phyloP scores from a whole-genome alignment of 1,284 basidiomycete species.

The Cystobasidium pallidum region DNA sequence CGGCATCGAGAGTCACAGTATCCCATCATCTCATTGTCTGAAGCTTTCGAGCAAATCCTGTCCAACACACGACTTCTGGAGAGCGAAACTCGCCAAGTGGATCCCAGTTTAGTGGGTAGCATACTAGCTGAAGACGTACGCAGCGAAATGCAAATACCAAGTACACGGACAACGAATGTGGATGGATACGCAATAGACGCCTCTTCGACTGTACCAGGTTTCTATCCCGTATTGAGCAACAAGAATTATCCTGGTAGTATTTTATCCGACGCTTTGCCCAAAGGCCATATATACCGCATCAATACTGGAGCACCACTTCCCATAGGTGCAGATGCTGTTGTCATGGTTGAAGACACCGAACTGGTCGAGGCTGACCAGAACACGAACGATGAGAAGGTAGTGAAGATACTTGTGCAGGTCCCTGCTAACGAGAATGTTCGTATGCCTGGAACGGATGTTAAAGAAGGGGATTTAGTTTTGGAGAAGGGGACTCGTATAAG shows the following conservation, averaged over 20 bases:
- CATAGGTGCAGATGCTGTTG: conserved; percentile 71
- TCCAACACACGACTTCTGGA: conserved; percentile 61
- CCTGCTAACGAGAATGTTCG: conserved; percentile 73
- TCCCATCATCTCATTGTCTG: conserved; percentile 68
- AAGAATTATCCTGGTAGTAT: conserved; percentile 56
- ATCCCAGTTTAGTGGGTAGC: conserved; percentile 64
- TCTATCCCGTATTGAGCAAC: conserved; percentile 72
- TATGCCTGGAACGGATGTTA: conserved; percentile 72
- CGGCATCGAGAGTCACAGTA: conserved; percentile 76
- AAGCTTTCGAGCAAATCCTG: conserved; percentile 67
- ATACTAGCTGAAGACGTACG: conserved; percentile 75
- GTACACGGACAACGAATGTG: conserved; percentile 72
- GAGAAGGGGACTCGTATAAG: conserved; percentile 66
- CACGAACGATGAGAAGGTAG: conserved; percentile 67
- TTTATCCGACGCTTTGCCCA: conserved; percentile 59
- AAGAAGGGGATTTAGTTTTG: conserved; percentile 69
- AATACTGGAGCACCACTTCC: conserved; percentile 79
- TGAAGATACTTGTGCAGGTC: conserved; percentile 69
- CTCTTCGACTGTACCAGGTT: conserved; percentile 60
- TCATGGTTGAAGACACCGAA: conserved; percentile 90
- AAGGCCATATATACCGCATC: conserved; percentile 69
- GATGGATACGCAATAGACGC: conserved; percentile 77
- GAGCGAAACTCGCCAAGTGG: conserved; percentile 60
- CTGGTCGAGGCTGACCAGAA: conserved; percentile 59
- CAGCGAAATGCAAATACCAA: conserved; percentile 67